A percentile compares a stretch with the other conserved stretches of the same genome.
Evolutionary conservation across 805 yeast species (phyloP).

Genomic region (Maudiozyma pseudohumilis): DNA sequence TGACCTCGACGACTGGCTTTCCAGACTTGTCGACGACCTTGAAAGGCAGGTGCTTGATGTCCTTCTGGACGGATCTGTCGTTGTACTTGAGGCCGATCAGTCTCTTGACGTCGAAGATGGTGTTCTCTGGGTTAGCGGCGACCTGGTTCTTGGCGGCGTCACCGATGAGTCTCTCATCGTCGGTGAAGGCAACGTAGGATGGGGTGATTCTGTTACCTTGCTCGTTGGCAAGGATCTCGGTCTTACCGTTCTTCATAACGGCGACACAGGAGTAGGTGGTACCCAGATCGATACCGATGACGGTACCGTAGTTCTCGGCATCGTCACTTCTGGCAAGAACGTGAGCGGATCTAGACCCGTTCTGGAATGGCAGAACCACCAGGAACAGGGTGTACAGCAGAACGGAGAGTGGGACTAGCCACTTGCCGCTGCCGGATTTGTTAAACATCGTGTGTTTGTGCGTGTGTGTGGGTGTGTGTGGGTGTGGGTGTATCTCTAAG

Average conservation of each 20-base stretch:
- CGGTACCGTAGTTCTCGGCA: conserved; percentile 47
- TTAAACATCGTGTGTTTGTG: conserved; percentile 1
- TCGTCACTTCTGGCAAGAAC: conserved; percentile 31
- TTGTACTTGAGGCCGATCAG: conserved; percentile 75
- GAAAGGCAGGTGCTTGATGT: conserved; percentile 76
- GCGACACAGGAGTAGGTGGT: conserved; percentile 97
- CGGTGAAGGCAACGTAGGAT: conserved; percentile 86
- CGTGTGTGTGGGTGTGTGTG: background rate
- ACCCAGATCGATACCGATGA: conserved; percentile 93
- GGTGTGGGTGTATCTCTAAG: no score
- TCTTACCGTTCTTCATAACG: conserved; percentile 72
- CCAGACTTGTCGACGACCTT: conserved; percentile 58
- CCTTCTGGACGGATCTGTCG: conserved; percentile 72
- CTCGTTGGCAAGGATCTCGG: conserved; percentile 88
- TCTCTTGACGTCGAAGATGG: conserved; percentile 86
- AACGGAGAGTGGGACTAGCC: conserved; percentile 41
- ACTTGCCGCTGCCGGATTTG: conserved; percentile 17
- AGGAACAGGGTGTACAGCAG: conserved; percentile 24
- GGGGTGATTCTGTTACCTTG: conserved; percentile 98
- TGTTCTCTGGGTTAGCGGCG: conserved; percentile 76
- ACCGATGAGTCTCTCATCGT: conserved; percentile 86
- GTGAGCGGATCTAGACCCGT: conserved; percentile 21
- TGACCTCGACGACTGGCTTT: conserved; percentile 75
- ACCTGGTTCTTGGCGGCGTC: conserved; percentile 97
- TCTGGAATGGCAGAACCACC: conserved; percentile 23